These are phyloP conservation scores for Lagenaria siceraria DNA, from an alignment of 306 rosid genomes.

Conservation along the genomic window DNA sequence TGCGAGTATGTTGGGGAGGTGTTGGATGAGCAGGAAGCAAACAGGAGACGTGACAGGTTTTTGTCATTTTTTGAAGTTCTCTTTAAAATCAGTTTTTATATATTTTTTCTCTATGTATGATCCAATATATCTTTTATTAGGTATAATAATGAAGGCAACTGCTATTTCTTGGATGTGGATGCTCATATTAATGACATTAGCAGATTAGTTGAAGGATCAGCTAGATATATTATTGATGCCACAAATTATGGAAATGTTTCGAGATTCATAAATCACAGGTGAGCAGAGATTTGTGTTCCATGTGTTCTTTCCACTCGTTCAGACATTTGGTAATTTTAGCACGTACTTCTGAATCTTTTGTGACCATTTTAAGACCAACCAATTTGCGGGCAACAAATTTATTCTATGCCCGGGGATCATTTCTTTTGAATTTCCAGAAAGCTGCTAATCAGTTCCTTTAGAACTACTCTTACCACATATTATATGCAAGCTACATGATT, in stretches of 20 bases:
- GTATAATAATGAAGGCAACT: conserved; percentile 35
- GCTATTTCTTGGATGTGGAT: conserved; percentile 48
- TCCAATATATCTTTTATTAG: conserved; percentile 22
- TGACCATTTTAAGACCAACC: not conserved
- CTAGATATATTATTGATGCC: conserved; percentile 52
- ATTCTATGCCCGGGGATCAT: not conserved
- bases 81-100: not conserved
- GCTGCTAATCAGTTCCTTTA: not conserved
- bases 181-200: conserved; percentile 77
- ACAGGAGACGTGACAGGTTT: conserved; percentile 53
- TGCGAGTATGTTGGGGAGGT: conserved; percentile 93
- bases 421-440: not conserved
- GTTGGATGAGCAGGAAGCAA: conserved; percentile 62
- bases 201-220: conserved; percentile 68
- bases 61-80: not conserved
- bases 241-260: conserved; percentile 77
- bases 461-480: not conserved
- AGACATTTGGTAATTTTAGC: not conserved
- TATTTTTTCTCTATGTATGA: not conserved
- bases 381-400: not conserved
- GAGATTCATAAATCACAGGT: conserved; percentile 95
- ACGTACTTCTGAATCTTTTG: not conserved
- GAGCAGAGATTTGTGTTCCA: conserved; percentile 9
- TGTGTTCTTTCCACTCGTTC: not conserved
- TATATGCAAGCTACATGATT: not conserved